Evolutionary conservation across 352 stramenopile species (phyloP), one percentile per base, ranked within the genome.

Genomic region (Globisporangium middletonii): DNA sequence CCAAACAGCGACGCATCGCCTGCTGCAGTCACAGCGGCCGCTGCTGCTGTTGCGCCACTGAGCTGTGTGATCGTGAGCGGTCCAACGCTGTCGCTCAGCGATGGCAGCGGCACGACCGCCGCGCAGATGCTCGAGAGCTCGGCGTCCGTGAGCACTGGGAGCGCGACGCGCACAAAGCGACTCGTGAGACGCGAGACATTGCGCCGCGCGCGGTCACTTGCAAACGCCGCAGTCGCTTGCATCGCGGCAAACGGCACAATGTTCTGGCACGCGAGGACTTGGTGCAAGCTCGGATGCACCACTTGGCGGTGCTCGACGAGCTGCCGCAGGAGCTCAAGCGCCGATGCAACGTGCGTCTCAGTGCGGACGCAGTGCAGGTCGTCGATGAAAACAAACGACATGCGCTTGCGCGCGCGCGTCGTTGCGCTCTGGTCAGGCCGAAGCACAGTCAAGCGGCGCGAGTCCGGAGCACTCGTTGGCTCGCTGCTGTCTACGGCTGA

Each of bases 51-150:
- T 2, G 13, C 41, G 13, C 5, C n/a, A 44, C 9, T 15, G 41
- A 19, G 18, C 41, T 8, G 33, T 11, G 33, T 8, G 7, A 9
- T 38, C 33, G 4, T 9, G 4, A 38, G 33, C 12, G 33, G 1
- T 9, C 33, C 6, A 13, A 18, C 9, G 9, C 35, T n/a, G 4
- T 55, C 30, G 16, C 35, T 45, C 3, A 45, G 15, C n/a, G 55
- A 38, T 38, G 33, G 33, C 33, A n/a, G 15, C 9, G 51, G 42
- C 19, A 50, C 48, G 51, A 76, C 68, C 1, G 57, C 64, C 8
- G 73, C 65, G 51, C 75, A 89, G 50, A 89, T 83, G 13, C 64
- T 86, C 2, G 38, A 64, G 0, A 89, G 55, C 12, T 89, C 79
- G 0, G 59, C 50, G 50, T 89, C 77, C 1, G 67, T 70, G 9